phyloP scores from a whole-genome alignment of 2,329 filamentous ascomycete species.

The Teratosphaeriaceae sp. region DNA sequence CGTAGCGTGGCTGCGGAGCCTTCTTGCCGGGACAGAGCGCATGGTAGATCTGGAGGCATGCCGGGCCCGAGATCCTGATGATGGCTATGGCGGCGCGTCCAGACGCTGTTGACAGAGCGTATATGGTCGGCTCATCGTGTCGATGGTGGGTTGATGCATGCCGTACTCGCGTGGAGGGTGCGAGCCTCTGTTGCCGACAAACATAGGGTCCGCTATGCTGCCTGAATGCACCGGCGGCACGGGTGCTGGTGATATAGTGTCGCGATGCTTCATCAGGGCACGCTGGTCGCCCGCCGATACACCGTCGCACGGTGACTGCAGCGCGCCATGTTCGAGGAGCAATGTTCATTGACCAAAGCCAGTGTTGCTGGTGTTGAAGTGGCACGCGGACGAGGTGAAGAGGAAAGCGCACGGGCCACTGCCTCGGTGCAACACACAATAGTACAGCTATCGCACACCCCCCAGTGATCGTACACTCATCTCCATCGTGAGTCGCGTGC shows the following conservation, averaged over 20 bases:
- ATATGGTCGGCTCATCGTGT: slow-evolving; percentile 57
- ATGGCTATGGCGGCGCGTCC: slow-evolving; percentile 88
- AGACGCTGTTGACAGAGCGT: slow-evolving; percentile 80
- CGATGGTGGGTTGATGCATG: background rate
- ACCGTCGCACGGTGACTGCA: too few relatives aligned
- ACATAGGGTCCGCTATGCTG: too few relatives aligned
- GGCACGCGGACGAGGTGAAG: background rate
- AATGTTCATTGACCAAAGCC: background rate
- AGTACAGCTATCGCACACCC: too few relatives aligned
- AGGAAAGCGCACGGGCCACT: background rate
- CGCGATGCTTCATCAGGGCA: background rate
- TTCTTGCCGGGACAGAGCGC: slow-evolving; percentile 51
- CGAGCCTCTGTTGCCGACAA: background rate
- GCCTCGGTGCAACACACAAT: too few relatives aligned
- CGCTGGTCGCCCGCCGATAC: too few relatives aligned
- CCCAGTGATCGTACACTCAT: too few relatives aligned
- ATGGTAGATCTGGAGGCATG: slow-evolving; percentile 62
- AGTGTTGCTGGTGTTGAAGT: background rate
- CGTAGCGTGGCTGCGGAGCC: slow-evolving; percentile 55
- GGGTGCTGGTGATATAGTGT: background rate
- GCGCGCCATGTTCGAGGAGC: background rate
- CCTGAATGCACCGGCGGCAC: too few relatives aligned
- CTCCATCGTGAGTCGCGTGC: too few relatives aligned
- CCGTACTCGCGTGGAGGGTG: background rate
- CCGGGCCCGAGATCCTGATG: slow-evolving; percentile 75